These are phyloP conservation scores for Dipteronia dyeriana DNA, from an alignment of 345 rosid species.

Conservation along the genomic window DNA sequence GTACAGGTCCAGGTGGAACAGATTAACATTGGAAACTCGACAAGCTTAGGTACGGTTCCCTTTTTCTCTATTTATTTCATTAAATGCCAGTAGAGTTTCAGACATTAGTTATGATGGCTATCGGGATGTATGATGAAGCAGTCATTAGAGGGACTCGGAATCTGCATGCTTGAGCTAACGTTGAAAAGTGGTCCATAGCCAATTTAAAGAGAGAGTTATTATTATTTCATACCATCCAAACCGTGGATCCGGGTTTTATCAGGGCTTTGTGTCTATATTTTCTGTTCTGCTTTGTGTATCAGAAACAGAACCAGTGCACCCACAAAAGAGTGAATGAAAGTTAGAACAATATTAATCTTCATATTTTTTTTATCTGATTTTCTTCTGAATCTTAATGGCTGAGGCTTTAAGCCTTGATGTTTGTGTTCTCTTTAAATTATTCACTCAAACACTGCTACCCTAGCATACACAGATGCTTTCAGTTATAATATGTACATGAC, in stretches of 20 bases:
- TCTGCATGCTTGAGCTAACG: background rate
- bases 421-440: no score
- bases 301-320: background rate
- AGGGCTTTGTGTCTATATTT: background rate
- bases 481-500: no score
- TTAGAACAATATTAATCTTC: background rate
- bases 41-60: constrained; percentile 38
- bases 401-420: no score
- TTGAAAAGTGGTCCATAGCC: background rate
- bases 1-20: constrained; percentile 46
- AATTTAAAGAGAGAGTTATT: background rate
- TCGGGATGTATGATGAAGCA: background rate
- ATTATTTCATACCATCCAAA: constrained; percentile 3
- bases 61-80: background rate
- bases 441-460: no score
- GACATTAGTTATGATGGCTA: background rate
- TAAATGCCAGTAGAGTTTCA: constrained; percentile 3
- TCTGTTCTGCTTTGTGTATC: background rate
- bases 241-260: background rate
- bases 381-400: no score
- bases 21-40: constrained; percentile 35
- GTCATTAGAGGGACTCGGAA: background rate
- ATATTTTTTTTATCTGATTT: no score
- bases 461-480: no score
- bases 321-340: background rate